Base-by-base conservation (phyloP, 768 basidiomycete genomes). In the Leccinellum albellum region DNA sequence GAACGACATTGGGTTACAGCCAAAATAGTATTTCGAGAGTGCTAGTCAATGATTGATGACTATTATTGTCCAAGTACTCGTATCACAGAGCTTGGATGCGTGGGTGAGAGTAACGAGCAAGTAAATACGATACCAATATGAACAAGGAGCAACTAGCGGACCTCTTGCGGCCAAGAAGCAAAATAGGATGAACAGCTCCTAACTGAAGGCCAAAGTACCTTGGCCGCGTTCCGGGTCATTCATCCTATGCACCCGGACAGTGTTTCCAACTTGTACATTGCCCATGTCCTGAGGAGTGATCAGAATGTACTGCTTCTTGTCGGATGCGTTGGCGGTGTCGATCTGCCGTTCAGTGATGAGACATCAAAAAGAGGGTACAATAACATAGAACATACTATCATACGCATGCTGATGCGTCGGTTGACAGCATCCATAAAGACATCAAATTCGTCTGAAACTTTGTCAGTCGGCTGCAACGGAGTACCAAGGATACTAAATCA, bases 361-460 rank as follows among this genome's bases (percentile, higher is more conserved):
- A 42, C 51, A 20, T 42, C 4, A 12, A 24, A 58, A 53, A 49
- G n/a, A 29, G 40, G 4, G 26, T 46, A 17, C 13, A 15, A 53
- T 23, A 15, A 24, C 15, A 51, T 53, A 37, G 42, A 23, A 68
- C 83, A 17, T 55, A 92, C 90, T 84, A 98, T 89, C 90, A 96
- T 94, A 73, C 85, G 91, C 87, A 96, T 97, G 58, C 90, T 90
- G 66, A 96, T 89, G 48, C 87, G 86, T 20, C 97, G 85, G 70
- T 92, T 93, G 57, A 93, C 86, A 23, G 91, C 91, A 68, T 95
- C 93, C 91, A 98, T 94, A 78, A 96, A 98, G 12, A 98, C 96
- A 64, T 98, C 96, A 68, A 97, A 99, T 70, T 99, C 97, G 66
- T 99, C 97, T 86, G 59, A 15, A 6, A 35, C 2, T 9, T 44